Base-by-base conservation (phyloP, 2,329 filamentous ascomycete species). In the Aureobasidium vineae region DNA sequence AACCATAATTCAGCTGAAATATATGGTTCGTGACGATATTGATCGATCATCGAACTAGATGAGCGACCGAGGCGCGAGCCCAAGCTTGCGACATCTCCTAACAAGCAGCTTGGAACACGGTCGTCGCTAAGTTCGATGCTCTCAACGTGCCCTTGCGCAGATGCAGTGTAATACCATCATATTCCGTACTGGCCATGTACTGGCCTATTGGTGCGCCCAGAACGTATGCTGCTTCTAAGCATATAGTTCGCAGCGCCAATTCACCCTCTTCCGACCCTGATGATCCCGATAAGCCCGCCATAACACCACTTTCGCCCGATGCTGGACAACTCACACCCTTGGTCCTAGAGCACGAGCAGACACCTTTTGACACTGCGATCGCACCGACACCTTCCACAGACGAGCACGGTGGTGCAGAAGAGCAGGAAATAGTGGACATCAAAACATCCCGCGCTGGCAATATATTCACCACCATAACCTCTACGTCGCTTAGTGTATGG, bases 401-500 rank as follows among this genome's bases (percentile, higher is more conserved):
- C 1, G 50, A 38, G 6, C 15, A 38, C 15, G 41, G 11, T 40
- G 45, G 40, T 15, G 19, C 13, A 28, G 52, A 67, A n/a, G 70
- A 70, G 38, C 63, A 71, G 52, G 70, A 74, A 84, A 86, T 97
- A 65, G 80, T 91, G 69, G 90, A 90, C 7, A 81, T 97, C 64
- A 87, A 88, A 70, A 85, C 92, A 47, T 90, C 93, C 2, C 87
- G 93, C 52, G 88, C 85, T 66, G 93, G 93, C 47, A 89, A 93
- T 73, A 80, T 90, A 69, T 97, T 99, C 78, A 91, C 91, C 61
- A 92, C 92, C 54, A 91, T 97, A 74, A 97, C 94, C 0, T 81
- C 85, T 5, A 90, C 90, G 1, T 90, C 90, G 15, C 86, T 99
- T 76, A 92, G 90, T n/a, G 84, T 99, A 71, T 99, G 95, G 95